Evolutionary conservation across 169 alveolate species (phyloP).

Genomic region (Cryptosporidium meleagridis): DNA sequence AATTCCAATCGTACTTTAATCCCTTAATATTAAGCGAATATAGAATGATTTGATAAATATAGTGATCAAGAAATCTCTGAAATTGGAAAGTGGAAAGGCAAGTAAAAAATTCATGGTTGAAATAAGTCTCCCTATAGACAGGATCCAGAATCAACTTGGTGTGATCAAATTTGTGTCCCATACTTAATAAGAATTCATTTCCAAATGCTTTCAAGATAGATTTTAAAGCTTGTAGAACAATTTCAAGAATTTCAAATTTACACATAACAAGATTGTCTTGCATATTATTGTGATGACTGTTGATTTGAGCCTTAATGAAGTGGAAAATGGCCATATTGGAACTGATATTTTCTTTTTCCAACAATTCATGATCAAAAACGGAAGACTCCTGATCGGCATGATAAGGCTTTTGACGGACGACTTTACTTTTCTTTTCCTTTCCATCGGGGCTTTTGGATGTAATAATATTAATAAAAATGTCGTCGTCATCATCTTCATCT

Average conservation of each 20-base stretch:
- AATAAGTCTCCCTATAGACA: slow-evolving; percentile 21
- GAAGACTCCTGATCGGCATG: neutral
- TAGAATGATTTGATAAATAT: slow-evolving; percentile 16
- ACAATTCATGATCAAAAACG: neutral
- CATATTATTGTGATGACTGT: neutral
- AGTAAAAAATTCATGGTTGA: slow-evolving; percentile 7
- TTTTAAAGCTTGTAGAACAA: neutral
- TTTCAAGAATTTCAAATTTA: slow-evolving; percentile 17
- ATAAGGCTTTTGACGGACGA: neutral
- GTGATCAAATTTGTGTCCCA: slow-evolving; percentile 51
- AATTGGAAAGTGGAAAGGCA: neutral
- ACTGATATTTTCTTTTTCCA: neutral
- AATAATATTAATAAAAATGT: neutral
- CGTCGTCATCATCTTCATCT: slow-evolving; percentile 5
- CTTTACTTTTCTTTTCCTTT: neutral
- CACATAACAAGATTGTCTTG: neutral
- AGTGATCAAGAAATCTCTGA: slow-evolving; percentile 4
- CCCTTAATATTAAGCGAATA: slow-evolving; percentile 5
- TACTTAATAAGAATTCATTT: slow-evolving; percentile 50
- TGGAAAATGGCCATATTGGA: neutral
- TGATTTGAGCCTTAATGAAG: neutral
- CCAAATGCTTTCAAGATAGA: slow-evolving; percentile 28
- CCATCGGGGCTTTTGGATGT: neutral
- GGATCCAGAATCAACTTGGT: slow-evolving; percentile 30
- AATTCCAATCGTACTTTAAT: slow-evolving; percentile 7